Evolutionary conservation across 352 stramenopile genomes (phyloP).

Genomic region (Phytophthora cryptogea): DNA sequence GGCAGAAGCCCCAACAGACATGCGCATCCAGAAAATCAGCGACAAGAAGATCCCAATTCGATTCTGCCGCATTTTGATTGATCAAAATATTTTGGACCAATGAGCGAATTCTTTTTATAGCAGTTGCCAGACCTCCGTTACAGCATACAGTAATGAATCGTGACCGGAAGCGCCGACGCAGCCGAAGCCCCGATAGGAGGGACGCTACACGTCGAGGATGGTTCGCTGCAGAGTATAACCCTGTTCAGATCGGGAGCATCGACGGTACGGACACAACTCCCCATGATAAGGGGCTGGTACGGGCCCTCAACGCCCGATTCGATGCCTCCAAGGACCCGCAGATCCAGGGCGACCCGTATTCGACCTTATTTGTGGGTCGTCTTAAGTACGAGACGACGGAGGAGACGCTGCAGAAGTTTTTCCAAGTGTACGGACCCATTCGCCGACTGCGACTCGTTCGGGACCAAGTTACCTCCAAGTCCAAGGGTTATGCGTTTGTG

Average conservation of each 20-base stretch:
- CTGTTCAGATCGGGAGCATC: conserved; percentile 69
- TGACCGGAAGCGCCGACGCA: conserved; percentile 11
- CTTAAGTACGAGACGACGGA: conserved; percentile 65
- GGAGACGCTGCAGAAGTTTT: conserved; percentile 46
- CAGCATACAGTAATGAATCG: conserved; percentile 1
- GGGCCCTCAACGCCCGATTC: conserved; percentile 52
- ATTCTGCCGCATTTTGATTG: not conserved
- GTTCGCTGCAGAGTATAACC: conserved; percentile 76
- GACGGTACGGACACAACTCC: conserved; percentile 62
- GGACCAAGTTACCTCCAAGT: conserved; percentile 63
- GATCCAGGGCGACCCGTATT: conserved; percentile 64
- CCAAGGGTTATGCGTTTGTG: conserved; percentile 82
- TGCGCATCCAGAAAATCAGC: conserved; percentile 8
- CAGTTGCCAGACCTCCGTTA: not conserved
- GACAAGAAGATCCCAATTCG: conserved; percentile 8
- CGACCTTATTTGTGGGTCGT: conserved; percentile 76
- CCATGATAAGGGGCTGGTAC: conserved; percentile 69
- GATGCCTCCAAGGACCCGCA: conserved; percentile 61
- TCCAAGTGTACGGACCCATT: conserved; percentile 54
- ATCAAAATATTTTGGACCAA: conserved; percentile 18
- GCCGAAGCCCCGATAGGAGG: conserved; percentile 27
- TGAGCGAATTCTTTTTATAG: conserved; percentile 13
- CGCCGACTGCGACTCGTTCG: conserved; percentile 62
- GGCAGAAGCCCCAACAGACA: not conserved
- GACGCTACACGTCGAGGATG: conserved; percentile 33